These are phyloP conservation scores for Candida silvicultrix DNA, from an alignment of 805 yeast species.

Conservation along the genomic window DNA sequence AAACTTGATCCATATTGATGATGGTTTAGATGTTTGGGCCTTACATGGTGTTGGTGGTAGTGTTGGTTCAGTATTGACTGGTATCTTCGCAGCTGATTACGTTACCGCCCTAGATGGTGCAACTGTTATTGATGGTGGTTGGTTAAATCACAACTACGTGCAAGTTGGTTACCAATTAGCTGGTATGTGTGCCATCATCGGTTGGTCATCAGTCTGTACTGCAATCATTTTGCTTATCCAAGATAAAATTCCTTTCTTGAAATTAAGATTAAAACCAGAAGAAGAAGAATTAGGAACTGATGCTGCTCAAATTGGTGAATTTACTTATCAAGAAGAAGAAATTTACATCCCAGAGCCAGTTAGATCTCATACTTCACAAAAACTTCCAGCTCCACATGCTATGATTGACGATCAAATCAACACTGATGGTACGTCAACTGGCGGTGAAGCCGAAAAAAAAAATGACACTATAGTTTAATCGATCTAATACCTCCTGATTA, in stretches of 20 bases:
- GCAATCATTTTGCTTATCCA: conserved; percentile 56
- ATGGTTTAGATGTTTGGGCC: conserved; percentile 92
- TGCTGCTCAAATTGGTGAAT: conserved; percentile 85
- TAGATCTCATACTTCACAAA: conserved; percentile 43
- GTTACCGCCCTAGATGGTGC: conserved; percentile 77
- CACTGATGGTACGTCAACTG: conserved; percentile 17
- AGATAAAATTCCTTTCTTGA: conserved; percentile 75
- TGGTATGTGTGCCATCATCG: conserved; percentile 60
- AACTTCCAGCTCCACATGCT: conserved; percentile 21
- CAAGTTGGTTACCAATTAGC: conserved; percentile 90
- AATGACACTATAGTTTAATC: background rate
- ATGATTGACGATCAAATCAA: conserved; percentile 29
- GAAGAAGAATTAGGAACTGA: conserved; percentile 89
- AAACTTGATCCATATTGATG: conserved; percentile 69
- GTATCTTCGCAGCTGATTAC: conserved; percentile 88
- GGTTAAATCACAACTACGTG: conserved; percentile 75
- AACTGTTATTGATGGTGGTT: conserved; percentile 70
- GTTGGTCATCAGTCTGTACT: conserved; percentile 74
- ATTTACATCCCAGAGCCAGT: conserved; percentile 73
- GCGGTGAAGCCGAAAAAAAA: conserved; percentile 4
- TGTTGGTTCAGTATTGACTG: conserved; percentile 78
- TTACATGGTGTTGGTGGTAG: conserved; percentile 93
- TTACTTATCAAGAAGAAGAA: conserved; percentile 61
- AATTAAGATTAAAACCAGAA: conserved; percentile 77
- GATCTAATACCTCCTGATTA: background rate